Percentiles rank a stretch among this genome's conserved stretches.
phyloP scores from a whole-genome alignment of 2,329 filamentous ascomycete species.

The Botryotinia calthae region DNA sequence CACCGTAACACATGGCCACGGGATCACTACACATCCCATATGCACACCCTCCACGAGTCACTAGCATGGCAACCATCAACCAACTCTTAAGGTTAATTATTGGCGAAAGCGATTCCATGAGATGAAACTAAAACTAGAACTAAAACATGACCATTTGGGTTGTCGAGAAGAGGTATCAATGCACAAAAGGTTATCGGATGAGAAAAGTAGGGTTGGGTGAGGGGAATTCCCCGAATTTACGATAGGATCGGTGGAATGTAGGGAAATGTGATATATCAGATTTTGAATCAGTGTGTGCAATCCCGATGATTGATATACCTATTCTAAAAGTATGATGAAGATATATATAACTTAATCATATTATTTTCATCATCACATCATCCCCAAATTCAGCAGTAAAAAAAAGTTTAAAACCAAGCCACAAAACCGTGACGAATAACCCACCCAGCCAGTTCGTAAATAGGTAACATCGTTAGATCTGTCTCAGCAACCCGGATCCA shows the following conservation, averaged over 20 bases:
- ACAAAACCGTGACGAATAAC: neutral
- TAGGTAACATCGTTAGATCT: neutral
- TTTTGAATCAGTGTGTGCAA: neutral
- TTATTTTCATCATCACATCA: neutral
- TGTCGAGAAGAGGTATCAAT: neutral
- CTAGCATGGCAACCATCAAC: neutral
- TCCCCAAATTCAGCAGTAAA: too few species aligned
- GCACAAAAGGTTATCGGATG: neutral
- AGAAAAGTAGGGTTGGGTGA: neutral
- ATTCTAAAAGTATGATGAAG: neutral
- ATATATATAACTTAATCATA: neutral
- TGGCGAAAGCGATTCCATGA: neutral
- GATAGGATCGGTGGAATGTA: neutral
- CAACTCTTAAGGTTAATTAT: neutral
- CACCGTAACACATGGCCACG: slow-evolving; percentile 8
- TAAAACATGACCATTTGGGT: slow-evolving; percentile 8
- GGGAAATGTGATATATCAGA: neutral
- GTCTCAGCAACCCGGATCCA: slow-evolving; percentile 1
- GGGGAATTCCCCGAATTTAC: neutral
- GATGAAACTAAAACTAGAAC: slow-evolving; percentile 7
- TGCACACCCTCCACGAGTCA: slow-evolving; percentile 2
- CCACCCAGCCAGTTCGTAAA: neutral
- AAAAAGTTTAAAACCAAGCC: neutral
- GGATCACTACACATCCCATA: slow-evolving; percentile 2
- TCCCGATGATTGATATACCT: neutral